These are phyloP conservation scores for Sequoiadendron giganteum DNA, from an alignment of 75 land plant species.

Conservation along the genomic window DNA sequence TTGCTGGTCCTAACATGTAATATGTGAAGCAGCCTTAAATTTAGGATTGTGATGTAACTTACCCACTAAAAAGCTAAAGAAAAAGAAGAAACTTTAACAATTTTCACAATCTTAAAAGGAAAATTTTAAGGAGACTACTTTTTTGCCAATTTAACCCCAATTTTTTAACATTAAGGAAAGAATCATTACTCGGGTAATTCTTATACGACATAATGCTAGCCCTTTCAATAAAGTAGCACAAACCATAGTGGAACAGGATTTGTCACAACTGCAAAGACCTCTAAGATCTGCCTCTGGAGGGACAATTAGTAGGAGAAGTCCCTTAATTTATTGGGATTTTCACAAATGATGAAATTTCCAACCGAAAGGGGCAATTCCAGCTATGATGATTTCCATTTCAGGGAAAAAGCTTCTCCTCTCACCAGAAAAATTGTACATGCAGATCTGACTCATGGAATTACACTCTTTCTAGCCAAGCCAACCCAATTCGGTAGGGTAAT, in stretches of 20 bases:
- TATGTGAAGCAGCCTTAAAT: too few species aligned
- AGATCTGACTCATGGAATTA: neutral
- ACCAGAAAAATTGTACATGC: neutral
- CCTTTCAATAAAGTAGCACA: neutral
- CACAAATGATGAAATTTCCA: neutral
- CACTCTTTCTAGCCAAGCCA: too few species aligned
- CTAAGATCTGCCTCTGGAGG: neutral
- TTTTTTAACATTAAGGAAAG: neutral
- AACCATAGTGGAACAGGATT: neutral
- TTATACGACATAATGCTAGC: neutral
- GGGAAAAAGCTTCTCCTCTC: neutral
- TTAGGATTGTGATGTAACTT: too few species aligned
- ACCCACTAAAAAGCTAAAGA: neutral
- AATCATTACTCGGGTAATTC: neutral
- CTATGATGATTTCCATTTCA: neutral
- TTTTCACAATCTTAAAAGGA: neutral
- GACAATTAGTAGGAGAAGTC: neutral
- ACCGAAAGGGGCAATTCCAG: neutral
- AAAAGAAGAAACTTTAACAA: neutral
- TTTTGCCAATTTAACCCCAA: neutral
- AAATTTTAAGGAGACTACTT: neutral
- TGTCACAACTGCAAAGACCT: neutral
- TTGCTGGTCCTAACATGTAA: too few species aligned
- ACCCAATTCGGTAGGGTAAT: too few species aligned
- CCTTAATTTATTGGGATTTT: neutral